These are phyloP conservation scores for Ophiostoma montium DNA, from an alignment of 2,329 filamentous ascomycete species.

Conservation along the genomic window DNA sequence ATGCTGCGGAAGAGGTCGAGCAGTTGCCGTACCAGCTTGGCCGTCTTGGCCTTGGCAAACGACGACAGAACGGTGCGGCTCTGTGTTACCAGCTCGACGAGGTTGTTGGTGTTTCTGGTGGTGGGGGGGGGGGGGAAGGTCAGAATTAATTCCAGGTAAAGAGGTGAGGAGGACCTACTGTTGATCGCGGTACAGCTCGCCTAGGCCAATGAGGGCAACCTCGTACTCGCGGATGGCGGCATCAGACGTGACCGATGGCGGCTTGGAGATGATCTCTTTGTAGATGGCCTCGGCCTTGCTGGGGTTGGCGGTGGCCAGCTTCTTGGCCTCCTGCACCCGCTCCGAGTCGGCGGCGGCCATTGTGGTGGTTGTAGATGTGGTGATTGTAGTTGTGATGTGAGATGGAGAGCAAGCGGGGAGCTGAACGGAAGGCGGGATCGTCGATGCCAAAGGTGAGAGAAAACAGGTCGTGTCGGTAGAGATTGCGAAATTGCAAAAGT, in stretches of 20 bases:
- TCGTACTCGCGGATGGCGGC: slow-evolving; percentile 85
- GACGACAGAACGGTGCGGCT: slow-evolving; percentile 85
- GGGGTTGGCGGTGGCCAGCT: slow-evolving; percentile 66
- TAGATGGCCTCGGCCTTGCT: slow-evolving; percentile 75
- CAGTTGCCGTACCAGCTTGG: slow-evolving; percentile 91
- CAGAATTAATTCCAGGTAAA: too few species aligned
- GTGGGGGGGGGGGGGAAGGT: too few species aligned
- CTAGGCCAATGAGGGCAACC: slow-evolving; percentile 71
- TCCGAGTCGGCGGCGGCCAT: slow-evolving; percentile 47
- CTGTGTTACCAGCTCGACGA: slow-evolving; percentile 79
- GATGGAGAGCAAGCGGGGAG: not conserved
- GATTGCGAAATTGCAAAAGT: too few species aligned
- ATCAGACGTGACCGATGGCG: slow-evolving; percentile 70
- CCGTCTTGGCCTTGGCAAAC: slow-evolving; percentile 97
- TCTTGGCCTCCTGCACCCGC: slow-evolving; percentile 78
- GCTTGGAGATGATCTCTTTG: slow-evolving; percentile 76
- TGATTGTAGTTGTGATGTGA: not conserved
- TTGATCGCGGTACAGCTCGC: slow-evolving; percentile 83
- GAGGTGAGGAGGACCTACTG: slow-evolving; percentile 52
- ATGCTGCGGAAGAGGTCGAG: slow-evolving; percentile 91
- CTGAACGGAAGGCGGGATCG: not conserved
- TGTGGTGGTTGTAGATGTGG: not conserved
- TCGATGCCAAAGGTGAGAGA: not conserved
- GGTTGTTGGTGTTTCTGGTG: slow-evolving; percentile 61
- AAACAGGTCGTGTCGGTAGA: too few species aligned